Base-by-base conservation (phyloP, 1,284 basidiomycete species). In the Neotropicomus parvogracilis region DNA sequence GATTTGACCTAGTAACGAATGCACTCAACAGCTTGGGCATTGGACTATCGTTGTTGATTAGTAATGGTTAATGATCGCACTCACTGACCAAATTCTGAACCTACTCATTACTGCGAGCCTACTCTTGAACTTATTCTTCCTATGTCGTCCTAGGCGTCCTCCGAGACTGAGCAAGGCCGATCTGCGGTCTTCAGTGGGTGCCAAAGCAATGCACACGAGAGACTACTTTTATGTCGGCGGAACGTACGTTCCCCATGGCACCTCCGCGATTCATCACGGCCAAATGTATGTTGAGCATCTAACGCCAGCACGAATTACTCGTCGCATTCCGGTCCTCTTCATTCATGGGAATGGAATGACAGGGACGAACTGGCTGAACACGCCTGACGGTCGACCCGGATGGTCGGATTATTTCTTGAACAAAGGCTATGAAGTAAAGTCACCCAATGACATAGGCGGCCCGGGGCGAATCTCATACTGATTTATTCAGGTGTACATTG, bases 231-330 rank as follows among this genome's bases (percentile, higher is more conserved):
- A 76, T 55, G 66, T 72, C 8, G 76, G 76, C 24, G 69, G 73
- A 29, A 54, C 53, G 4, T 75, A 75, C 50, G 45, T 59, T 17
- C 46, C 44, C 33, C 49, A 52, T 49, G 62, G 62, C 16, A 64
- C 65, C 36, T 66, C 70, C 20, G 59, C 54, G 8, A 65, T 75
- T 36, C 64, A 62, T 27, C 60, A 64, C 40, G 71, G 70, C 3
- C 74, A 75, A 40, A 70, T 78, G 55, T 78, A 78, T 46, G 73
- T 78, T 9, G 75, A 78, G 49, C 75, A 65, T 44, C 63, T 78
- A 26, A 67, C 57, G 11, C 76, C 75, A 13, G 57, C 59, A 20
- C 60, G 53, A 29, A 63, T 73, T 17, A 71, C 64, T 13, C 66
- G 67, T 34, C 64, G 58, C n/a, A 58, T 64, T 36, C 75, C 76